Percentiles rank a stretch among this genome's conserved stretches.
phyloP scores from a whole-genome alignment of 768 basidiomycete genomes.

The Kwoniella sp. region DNA sequence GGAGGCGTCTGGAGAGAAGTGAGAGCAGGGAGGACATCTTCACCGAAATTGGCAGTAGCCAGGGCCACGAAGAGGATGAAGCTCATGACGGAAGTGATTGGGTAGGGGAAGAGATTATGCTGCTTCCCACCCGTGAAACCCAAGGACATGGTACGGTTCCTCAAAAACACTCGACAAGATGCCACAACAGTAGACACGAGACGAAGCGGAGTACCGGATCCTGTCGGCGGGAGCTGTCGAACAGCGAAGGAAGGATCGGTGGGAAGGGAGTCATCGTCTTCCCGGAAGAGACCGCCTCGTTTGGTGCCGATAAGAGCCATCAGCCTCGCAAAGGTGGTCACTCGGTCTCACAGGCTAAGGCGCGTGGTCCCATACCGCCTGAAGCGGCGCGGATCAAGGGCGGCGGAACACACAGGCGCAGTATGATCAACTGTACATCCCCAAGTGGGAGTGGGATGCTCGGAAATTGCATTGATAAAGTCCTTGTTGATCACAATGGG shows the following conservation, averaged over 20 bases:
- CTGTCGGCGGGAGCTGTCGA: too few species aligned
- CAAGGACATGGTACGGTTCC: not conserved
- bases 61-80: not conserved
- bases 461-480: not conserved
- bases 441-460: too few species aligned
- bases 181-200: not conserved
- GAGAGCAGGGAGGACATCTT: constrained; percentile 35
- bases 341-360: not conserved
- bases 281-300: constrained; percentile 4
- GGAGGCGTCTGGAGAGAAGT: constrained; percentile 20
- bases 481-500: too few species aligned
- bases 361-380: not conserved
- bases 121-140: not conserved
- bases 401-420: not conserved
- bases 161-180: not conserved
- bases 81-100: not conserved
- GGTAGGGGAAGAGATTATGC: not conserved
- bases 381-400: not conserved
- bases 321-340: not conserved
- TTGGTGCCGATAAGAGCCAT: not conserved
- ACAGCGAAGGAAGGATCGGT: constrained; percentile 6
- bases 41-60: constrained; percentile 31
- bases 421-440: not conserved
- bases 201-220: not conserved
- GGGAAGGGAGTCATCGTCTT: constrained; percentile 20